phyloP scores from a whole-genome alignment of 192 early-diverging fungal species.

The Phlyctochytrium planicorne region DNA sequence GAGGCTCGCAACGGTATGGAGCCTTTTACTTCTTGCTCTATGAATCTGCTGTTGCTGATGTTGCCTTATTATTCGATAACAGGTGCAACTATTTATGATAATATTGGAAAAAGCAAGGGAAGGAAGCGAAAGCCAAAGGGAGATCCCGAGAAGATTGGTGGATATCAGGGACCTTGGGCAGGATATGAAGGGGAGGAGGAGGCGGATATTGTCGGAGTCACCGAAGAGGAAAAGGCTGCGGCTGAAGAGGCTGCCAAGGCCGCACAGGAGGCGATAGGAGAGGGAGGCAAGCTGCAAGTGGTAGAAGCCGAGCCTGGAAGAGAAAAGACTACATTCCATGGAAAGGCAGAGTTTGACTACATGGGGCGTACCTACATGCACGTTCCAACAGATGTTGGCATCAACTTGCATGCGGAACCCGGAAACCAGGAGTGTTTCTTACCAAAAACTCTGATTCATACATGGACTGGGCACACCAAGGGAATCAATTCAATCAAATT shows the following conservation, averaged over 20 bases:
- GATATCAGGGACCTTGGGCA: constrained; percentile 93
- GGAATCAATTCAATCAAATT: constrained; percentile 89
- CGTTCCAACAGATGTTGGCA: constrained; percentile 82
- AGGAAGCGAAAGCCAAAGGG: constrained; percentile 75
- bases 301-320: constrained; percentile 47
- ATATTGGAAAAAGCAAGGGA: constrained; percentile 31
- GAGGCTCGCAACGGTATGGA: constrained; percentile 19
- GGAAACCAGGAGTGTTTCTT: constrained; percentile 79
- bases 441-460: constrained; percentile 84
- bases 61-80: constrained; percentile 3
- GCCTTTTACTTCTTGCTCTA: constrained; percentile 8
- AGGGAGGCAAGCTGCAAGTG: constrained; percentile 19
- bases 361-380: constrained; percentile 96
- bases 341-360: constrained; percentile 83
- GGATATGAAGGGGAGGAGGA: constrained; percentile 84
- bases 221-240: constrained; percentile 47
- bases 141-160: constrained; percentile 70
- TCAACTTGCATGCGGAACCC: constrained; percentile 70
- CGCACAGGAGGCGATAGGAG: constrained; percentile 17
- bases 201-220: constrained; percentile 36
- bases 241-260: constrained; percentile 36
- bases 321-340: constrained; percentile 87
- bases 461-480: constrained; percentile 90
- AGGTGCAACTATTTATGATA: constrained; percentile 57
- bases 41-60: too few relatives aligned